A percentile compares a stretch with the other conserved stretches of the same genome.
These are phyloP conservation scores for Seminavis robusta DNA, from an alignment of 108 stramenopile species.

Conservation along the genomic window DNA sequence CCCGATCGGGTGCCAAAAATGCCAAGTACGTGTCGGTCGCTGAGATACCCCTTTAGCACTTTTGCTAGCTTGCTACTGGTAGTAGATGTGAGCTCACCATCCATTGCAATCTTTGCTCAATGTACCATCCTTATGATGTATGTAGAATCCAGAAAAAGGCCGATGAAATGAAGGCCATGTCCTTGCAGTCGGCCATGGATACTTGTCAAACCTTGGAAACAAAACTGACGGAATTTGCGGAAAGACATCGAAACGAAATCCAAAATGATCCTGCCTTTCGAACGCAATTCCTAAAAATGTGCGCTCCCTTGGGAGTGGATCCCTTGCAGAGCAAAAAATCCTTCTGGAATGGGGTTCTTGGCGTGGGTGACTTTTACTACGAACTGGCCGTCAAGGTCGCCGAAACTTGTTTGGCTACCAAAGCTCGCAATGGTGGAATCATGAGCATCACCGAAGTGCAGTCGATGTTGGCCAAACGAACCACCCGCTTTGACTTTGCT, in stretches of 20 bases:
- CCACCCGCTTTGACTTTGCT: slow-evolving; percentile 47
- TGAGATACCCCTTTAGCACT: background rate
- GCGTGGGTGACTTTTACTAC: slow-evolving; percentile 96
- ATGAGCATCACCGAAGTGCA: slow-evolving; percentile 80
- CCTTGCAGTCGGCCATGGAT: slow-evolving; percentile 73
- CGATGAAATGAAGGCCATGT: slow-evolving; percentile 74
- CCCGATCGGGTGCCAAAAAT: slow-evolving; percentile 2
- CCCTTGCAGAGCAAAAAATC: slow-evolving; percentile 67
- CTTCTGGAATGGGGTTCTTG: slow-evolving; percentile 68
- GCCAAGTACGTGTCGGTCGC: slow-evolving; percentile 4
- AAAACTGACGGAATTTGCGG: slow-evolving; percentile 86
- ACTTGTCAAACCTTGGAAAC: slow-evolving; percentile 73
- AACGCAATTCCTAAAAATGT: slow-evolving; percentile 94
- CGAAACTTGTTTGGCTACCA: slow-evolving; percentile 88
- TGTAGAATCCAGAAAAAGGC: slow-evolving; percentile 61
- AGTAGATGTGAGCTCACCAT: background rate
- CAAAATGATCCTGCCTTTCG: slow-evolving; percentile 91
- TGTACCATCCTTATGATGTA: background rate
- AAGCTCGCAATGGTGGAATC: slow-evolving; percentile 93
- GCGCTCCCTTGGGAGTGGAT: slow-evolving; percentile 84
- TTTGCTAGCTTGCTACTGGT: background rate
- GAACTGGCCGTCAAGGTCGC: slow-evolving; percentile 97
- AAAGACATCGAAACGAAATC: slow-evolving; percentile 80
- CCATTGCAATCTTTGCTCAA: background rate
- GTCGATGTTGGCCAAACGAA: slow-evolving; percentile 52